Base-by-base conservation (phyloP, 2,329 filamentous ascomycete species). In the Ascochyta viciae-villosae region DNA sequence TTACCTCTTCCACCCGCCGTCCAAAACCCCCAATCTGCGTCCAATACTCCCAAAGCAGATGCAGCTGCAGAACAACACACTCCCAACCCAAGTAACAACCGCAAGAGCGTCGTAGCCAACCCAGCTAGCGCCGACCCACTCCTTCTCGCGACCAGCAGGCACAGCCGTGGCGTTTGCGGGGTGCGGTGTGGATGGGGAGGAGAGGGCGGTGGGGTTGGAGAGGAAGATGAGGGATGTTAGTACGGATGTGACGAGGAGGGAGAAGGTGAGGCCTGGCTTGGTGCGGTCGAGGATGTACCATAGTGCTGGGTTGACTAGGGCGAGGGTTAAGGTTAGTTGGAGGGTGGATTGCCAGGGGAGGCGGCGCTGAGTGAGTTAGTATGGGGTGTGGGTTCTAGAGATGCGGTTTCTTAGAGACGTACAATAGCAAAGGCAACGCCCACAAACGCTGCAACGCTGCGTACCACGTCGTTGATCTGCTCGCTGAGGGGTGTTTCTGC, bases 201-300 rank as follows among this genome's bases (percentile, higher is more conserved):
- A 91, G 66, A 96, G 86, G 69, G 96, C 84, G 40, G 90, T 86
- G 2, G 92, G 90, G 66, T 92, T 89, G 31, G 94, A 82, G 13
- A 87, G 84, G 54, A 96, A 83, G 16, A 96, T 79, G 15, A 92
- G 75, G 13, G 85, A 83, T 9, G 93, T 93, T 7, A 94, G 92
- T 1, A 84, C 78, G 24, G 94, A 72, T 1, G 91, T 90, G 10
- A 96, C 88, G 1, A 85, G 79, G 13, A 88, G 82, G 0, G 91
- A 92, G 51, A 97, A 84, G 31, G 95, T 79, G 64, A 98, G 89
- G 4, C 95, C 95, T 0, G 92, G 85, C 64, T 87, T 88, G 42
- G 92, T 95, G 46, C 94, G 90, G 77, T 99, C 95, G 70, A 99
- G 90, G 23, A 98, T 82, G 77, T 96, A 99, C 95, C 95, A 99